phyloP scores from a whole-genome alignment of 768 basidiomycete genomes.

The Serendipita sp. region DNA sequence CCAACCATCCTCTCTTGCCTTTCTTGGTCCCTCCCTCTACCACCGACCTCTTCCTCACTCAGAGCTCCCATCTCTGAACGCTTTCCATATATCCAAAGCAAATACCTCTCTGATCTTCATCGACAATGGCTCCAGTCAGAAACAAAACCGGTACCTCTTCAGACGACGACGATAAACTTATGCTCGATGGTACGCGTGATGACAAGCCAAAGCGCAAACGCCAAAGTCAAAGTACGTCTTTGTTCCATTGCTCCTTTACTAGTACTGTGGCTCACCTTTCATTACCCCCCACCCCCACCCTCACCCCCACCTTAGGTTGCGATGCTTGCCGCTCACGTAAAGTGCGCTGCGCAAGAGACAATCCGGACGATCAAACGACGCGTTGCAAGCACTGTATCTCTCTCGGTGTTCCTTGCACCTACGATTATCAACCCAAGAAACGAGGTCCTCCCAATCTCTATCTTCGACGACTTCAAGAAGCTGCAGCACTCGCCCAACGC shows the following conservation, averaged over 20 bases:
- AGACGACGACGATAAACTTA: constrained; percentile 4
- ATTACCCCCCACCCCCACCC: not conserved
- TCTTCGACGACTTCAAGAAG: constrained; percentile 8
- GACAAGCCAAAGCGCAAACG: constrained; percentile 10
- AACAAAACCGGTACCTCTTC: constrained; percentile 2
- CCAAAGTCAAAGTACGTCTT: constrained; percentile 9
- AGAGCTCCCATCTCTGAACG: not conserved
- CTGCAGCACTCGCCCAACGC: not conserved
- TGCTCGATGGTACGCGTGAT: not conserved
- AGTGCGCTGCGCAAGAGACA: constrained; percentile 69
- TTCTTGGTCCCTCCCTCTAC: not conserved
- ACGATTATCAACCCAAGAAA: constrained; percentile 88
- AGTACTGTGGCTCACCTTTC: not conserved
- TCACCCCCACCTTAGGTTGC: constrained; percentile 35
- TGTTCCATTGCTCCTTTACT: not conserved
- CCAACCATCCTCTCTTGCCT: not conserved
- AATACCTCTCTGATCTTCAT: not conserved
- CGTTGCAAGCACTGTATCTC: constrained; percentile 78
- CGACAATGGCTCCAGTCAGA: not conserved
- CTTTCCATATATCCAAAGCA: not conserved
- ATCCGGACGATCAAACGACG: constrained; percentile 56
- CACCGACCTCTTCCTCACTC: not conserved
- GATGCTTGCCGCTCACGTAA: constrained; percentile 78
- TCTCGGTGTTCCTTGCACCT: constrained; percentile 71
- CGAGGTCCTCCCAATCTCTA: constrained; percentile 85